Percentiles rank a stretch among this genome's conserved stretches.
Evolutionary conservation across 1,139 yeast genomes (phyloP).

Genomic region (Lodderomyces beijingensis): DNA sequence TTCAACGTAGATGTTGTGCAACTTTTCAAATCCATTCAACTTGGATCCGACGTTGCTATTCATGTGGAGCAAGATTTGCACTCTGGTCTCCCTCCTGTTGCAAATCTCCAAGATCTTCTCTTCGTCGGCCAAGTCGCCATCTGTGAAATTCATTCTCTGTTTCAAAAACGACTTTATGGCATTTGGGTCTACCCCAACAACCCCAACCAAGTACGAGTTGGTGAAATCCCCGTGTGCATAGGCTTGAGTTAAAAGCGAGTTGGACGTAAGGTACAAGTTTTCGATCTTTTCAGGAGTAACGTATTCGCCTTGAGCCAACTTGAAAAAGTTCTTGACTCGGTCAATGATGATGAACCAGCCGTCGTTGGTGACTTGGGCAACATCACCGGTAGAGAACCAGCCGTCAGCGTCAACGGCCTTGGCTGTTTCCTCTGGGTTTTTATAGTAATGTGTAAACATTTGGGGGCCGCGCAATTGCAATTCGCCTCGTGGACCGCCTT

Average conservation of each 20-base stretch:
- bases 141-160: conserved; percentile 13
- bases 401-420: conserved; percentile 31
- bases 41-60: conserved; percentile 21
- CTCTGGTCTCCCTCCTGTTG: conserved; percentile 23
- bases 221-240: conserved; percentile 45
- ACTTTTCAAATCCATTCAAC: conserved; percentile 34
- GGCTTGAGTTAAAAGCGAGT: conserved; percentile 50
- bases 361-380: conserved; percentile 49
- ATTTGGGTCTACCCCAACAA: conserved; percentile 40
- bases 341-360: conserved; percentile 62
- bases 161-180: conserved; percentile 18
- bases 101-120: conserved; percentile 20
- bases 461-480: conserved; percentile 66
- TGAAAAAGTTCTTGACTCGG: conserved; percentile 77
- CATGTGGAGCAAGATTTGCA: conserved; percentile 22
- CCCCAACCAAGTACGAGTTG: conserved; percentile 27
- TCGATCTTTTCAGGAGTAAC: conserved; percentile 78
- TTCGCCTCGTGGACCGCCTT: conserved; percentile 44
- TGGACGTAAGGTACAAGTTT: conserved; percentile 52
- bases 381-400: conserved; percentile 78
- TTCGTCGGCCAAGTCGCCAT: conserved; percentile 10
- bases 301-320: conserved; percentile 78
- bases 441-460: conserved; percentile 55
- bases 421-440: conserved; percentile 39
- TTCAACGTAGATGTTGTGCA: conserved; percentile 32